Evolutionary conservation across 1,139 yeast genomes (phyloP), one percentile per base, ranked within the genome.

Genomic region (Groenewaldozyma sp.): DNA sequence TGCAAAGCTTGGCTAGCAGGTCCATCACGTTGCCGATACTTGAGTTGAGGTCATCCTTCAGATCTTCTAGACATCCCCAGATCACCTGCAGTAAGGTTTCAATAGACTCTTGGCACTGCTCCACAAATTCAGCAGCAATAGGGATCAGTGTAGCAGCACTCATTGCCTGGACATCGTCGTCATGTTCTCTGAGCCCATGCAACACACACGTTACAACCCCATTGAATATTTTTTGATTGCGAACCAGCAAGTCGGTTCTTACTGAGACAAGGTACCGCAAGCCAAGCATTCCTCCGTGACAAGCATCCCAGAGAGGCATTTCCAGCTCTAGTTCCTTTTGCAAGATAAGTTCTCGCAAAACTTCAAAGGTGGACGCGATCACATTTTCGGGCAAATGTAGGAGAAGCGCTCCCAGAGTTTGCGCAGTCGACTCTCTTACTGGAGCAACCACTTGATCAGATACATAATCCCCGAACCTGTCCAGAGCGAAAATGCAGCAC

Each of bases 381-480:
- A 69, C 67, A 32, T 67, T 62, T 35, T 69, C 73, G 27, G 78
- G 73, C 35, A 91, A 65, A 63, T 87, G 94, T 24, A 81, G 67
- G 37, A 91, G 65, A 36, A 91, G 65, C 1, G 96, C 95, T 21
- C 95, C 98, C 37, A 93, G 63, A 0, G 96, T 78, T 61, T 93
- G 99, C 0, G 96, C 96, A 24, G 93, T 86, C 20, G 95, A 86
- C 63, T 93, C 99, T 53, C 98, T 70, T 2, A 93, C 97, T 0
- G 99, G 99, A 0, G 97, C 98, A 31, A 93, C 94, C 13, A 93
- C 99, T 5, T 95, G 93, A 58, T 93, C 99, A 35, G 95, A 82
- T 29, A 93, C 95, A 59, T 84, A 93, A 63, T 93, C 99, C 41
- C 97, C 98, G 62, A 93, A 93, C 53, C 97, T 67, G 62, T 93